These are phyloP conservation scores for Hawksworthiomyces lignivorus DNA, from an alignment of 2,329 filamentous ascomycete species.

Conservation along the genomic window DNA sequence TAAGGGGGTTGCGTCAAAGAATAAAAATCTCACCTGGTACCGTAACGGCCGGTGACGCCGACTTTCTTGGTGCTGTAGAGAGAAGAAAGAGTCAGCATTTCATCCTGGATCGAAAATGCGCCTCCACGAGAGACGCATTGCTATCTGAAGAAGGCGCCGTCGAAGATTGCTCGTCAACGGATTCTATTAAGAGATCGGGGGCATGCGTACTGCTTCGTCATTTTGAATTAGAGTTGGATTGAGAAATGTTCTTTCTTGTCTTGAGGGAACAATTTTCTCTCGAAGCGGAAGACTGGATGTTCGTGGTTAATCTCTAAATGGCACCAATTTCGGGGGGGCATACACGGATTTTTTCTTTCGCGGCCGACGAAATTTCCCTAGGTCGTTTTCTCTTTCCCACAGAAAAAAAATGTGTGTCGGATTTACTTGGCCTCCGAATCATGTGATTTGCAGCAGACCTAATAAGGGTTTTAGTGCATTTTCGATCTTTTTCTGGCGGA, in stretches of 20 bases:
- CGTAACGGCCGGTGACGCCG: conserved; percentile 78
- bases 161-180: too few relatives aligned
- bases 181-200: background rate
- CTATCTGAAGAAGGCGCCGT: too few relatives aligned
- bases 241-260: too few relatives aligned
- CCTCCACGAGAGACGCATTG: too few relatives aligned
- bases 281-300: background rate
- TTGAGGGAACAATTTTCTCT: background rate
- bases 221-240: conserved; percentile 42
- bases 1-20: background rate
- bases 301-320: too few relatives aligned
- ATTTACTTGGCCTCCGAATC: conserved; percentile 10
- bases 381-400: background rate
- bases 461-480: background rate
- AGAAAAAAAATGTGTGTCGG: conserved; percentile 9
- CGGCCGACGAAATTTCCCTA: conserved; percentile 9
- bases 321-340: too few relatives aligned
- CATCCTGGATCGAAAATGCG: background rate
- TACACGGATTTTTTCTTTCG: too few relatives aligned
- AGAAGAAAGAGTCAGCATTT: conserved; percentile 12
- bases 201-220: conserved; percentile 62
- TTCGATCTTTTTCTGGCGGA: background rate
- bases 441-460: conserved; percentile 6
- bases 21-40: conserved; percentile 23
- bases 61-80: conserved; percentile 77